Evolutionary conservation across 1,139 yeast species (phyloP).

Genomic region (Yamadazyma atlantica): DNA sequence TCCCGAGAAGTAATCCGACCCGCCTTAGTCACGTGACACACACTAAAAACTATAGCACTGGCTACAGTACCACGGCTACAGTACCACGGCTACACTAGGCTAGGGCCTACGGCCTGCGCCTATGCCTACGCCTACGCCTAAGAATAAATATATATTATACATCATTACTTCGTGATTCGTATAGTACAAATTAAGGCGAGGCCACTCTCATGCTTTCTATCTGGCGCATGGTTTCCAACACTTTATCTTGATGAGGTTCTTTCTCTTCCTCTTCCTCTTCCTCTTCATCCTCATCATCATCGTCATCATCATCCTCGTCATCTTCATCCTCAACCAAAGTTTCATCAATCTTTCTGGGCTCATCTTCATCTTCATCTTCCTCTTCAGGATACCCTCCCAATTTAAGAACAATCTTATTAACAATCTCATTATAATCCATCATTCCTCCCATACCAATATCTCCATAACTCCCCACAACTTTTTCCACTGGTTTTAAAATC

Average conservation of each 20-base stretch:
- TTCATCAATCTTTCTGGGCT: slow-evolving; percentile 38
- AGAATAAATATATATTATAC: too few relatives aligned
- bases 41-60: too few relatives aligned
- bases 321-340: slow-evolving; percentile 34
- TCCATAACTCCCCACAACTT: slow-evolving; percentile 89
- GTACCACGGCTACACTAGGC: too few relatives aligned
- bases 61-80: too few relatives aligned
- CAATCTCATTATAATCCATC: slow-evolving; percentile 91
- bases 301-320: slow-evolving; percentile 35
- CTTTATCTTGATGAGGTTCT: slow-evolving; percentile 29
- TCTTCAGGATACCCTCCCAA: slow-evolving; percentile 91
- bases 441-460: slow-evolving; percentile 95
- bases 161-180: background rate
- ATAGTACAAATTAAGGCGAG: background rate
- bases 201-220: background rate
- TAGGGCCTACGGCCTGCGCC: too few relatives aligned
- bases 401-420: slow-evolving; percentile 76
- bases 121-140: too few relatives aligned
- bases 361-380: slow-evolving; percentile 74
- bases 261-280: slow-evolving; percentile 49
- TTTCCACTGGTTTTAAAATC: slow-evolving; percentile 85
- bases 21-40: too few relatives aligned
- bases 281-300: slow-evolving; percentile 41
- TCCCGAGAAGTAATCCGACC: too few relatives aligned
- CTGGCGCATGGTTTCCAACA: background rate